Evolutionary conservation across 345 rosid species (phyloP), one percentile per base, ranked within the genome.

Genomic region (Melaleuca alternifolia): DNA sequence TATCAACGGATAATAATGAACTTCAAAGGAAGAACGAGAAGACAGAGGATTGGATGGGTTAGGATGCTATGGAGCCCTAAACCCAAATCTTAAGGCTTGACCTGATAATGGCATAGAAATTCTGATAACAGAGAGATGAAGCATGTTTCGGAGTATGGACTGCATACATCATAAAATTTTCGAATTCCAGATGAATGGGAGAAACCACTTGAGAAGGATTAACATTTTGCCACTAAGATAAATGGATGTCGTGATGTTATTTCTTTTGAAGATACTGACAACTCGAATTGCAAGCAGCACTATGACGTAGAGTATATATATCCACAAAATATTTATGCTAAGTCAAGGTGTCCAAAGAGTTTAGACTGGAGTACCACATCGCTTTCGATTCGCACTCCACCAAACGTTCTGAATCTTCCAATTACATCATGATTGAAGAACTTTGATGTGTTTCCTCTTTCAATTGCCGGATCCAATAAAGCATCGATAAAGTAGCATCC

Each of bases 351-450:
- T 71, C 51, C 46, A 65, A 52, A 6, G 28, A 56, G 84, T 71
- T 9, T 16, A 48, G 84, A 61, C 86, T 37, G 41, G 46, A 51
- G 54, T 97, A 97, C 99, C 98, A 97, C 91, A 50, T 96, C 98
- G 77, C 99, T 97, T 90, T 96, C 99, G 82, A 97, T 97, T 82
- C 99, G 94, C 90, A 97, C 98, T 75, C 99, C 99, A 50, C 99
- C 99, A 54, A 95, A 92, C 77, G 90, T 91, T 87, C 62, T 94
- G 89, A 95, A 97, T 92, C 93, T 93, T 59, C 87, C 91, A 50
- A 95, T 84, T 54, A 56, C 88, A 88, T 93, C 95, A 48, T 65
- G 86, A 85, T 93, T 93, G 89, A 96, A 95, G 90, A 96, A 95
- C 90, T 92, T 93, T 0, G 94, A 91, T 85, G 96, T 95, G 52